Evolutionary conservation across 371 early-diverging fungal genomes (phyloP), one percentile per base, ranked within the genome.

Genomic region (Catenaria anguillulae): DNA sequence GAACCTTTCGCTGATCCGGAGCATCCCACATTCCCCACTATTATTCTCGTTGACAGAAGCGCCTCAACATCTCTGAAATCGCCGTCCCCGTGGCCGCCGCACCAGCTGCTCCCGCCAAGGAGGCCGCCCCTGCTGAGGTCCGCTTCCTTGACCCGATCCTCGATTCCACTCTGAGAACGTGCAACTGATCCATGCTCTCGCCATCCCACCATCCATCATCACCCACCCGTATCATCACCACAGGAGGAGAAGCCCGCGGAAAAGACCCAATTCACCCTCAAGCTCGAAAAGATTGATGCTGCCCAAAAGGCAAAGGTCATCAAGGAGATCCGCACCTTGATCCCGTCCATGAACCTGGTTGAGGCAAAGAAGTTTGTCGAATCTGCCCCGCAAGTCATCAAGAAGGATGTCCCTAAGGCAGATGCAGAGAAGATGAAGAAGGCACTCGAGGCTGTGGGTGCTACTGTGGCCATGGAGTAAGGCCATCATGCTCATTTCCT

Each of bases 321-420:
- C 68, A 85, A 92, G 74, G 97, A 97, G 77, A 92, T 97, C 69
- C 94, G 95, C 83, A 84, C 82, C 72, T 71, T 95, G 68, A 68
- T 89, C 4, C 92, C 94, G 33, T 90, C 92, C 62, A 82, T 89
- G 62, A 94, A 88, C 78, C 75, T 97, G 76, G 92, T 97, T 24
- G 96, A 94, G 70, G 97, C 97, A 68, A 97, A 97, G 84, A 96
- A 94, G 82, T 96, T 97, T 75, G 96, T 96, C 31, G 97, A 97
- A 74, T 78, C 87, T 63, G 94, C 86, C 62, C 97, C 97, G 69
- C 94, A 96, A 80, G 86, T 91, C 61, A 80, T 97, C 69, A 87
- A 88, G 78, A 92, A 96, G 70, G 74, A 76, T 63, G 84, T 84
- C 29, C 77, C 84, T 70, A 97, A 96, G 84, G 97, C 90, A 63